Evolutionary conservation across 2,329 filamentous ascomycete species (phyloP).

Genomic region (Hypoxylon sp.): DNA sequence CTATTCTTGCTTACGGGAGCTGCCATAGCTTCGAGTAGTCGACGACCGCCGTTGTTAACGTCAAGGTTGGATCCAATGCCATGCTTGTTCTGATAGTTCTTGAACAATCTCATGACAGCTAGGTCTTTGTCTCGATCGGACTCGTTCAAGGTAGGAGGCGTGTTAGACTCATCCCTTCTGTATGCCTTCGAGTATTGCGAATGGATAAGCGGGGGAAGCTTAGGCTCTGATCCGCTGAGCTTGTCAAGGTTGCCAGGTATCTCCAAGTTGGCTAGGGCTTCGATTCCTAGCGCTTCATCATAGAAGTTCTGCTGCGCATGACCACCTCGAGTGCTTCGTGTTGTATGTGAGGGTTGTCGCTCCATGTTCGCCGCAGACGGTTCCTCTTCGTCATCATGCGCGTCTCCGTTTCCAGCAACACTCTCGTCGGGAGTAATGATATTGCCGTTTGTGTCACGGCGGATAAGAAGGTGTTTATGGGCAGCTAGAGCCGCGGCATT

Average conservation of each 20-base stretch:
- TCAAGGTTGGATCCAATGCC: slow-evolving; percentile 71
- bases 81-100: slow-evolving; percentile 68
- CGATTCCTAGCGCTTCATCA: slow-evolving; percentile 72
- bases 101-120: slow-evolving; percentile 70
- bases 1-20: slow-evolving; percentile 63
- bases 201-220: slow-evolving; percentile 70
- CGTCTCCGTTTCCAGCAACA: slow-evolving; percentile 66
- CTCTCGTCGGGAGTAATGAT: slow-evolving; percentile 67
- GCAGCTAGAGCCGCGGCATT: slow-evolving; percentile 74
- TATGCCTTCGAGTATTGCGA: slow-evolving; percentile 73
- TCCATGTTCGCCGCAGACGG: slow-evolving; percentile 71
- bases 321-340: slow-evolving; percentile 72
- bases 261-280: slow-evolving; percentile 72
- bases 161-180: slow-evolving; percentile 69
- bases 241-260: slow-evolving; percentile 71
- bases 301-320: slow-evolving; percentile 66
- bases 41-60: slow-evolving; percentile 66
- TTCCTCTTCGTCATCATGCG: slow-evolving; percentile 65
- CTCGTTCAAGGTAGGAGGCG: slow-evolving; percentile 64
- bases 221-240: slow-evolving; percentile 69
- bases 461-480: slow-evolving; percentile 72
- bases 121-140: slow-evolving; percentile 70
- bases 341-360: slow-evolving; percentile 74
- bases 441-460: slow-evolving; percentile 67
- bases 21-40: slow-evolving; percentile 69